Percentiles rank a stretch among this genome's conserved stretches.
These are phyloP conservation scores for Clitocybe nebularis DNA, from an alignment of 1,284 basidiomycete genomes.

Conservation along the genomic window DNA sequence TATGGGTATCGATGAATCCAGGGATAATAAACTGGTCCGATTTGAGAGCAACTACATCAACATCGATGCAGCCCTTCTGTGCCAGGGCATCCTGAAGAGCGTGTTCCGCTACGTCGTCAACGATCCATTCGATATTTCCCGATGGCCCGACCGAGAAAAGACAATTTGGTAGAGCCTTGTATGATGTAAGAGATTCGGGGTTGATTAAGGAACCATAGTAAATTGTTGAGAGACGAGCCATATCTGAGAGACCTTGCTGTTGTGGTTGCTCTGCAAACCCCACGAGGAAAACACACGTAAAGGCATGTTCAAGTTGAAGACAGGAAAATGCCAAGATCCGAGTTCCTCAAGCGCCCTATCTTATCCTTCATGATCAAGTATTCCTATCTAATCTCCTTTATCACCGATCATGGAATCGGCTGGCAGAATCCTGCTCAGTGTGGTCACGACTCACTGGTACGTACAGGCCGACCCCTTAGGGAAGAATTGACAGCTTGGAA, in stretches of 20 bases:
- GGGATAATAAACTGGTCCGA: conserved; percentile 82
- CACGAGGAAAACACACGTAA: too few relatives aligned
- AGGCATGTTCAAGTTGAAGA: too few relatives aligned
- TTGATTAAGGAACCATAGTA: conserved; percentile 72
- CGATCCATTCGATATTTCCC: conserved; percentile 70
- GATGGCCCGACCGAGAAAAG: conserved; percentile 54
- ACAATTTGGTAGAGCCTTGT: conserved; percentile 51
- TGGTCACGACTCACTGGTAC: too few relatives aligned
- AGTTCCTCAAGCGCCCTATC: too few relatives aligned
- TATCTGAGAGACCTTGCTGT: not conserved
- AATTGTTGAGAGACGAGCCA: conserved; percentile 24
- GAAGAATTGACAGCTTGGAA: too few relatives aligned
- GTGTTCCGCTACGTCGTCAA: conserved; percentile 46
- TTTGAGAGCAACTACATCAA: conserved; percentile 42
- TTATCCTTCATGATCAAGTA: too few relatives aligned
- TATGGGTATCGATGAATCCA: conserved; percentile 89
- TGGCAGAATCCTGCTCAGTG: too few relatives aligned
- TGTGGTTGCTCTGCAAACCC: too few relatives aligned
- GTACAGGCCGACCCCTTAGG: too few relatives aligned
- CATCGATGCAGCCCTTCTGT: conserved; percentile 32
- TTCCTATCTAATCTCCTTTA: too few relatives aligned
- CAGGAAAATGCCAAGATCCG: too few relatives aligned
- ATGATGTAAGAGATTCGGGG: conserved; percentile 50
- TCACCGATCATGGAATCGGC: too few relatives aligned
- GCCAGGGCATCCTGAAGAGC: conserved; percentile 42